These are phyloP conservation scores for Vitis hybrid DNA, from an alignment of 177 flowering plant species.

Conservation along the genomic window DNA sequence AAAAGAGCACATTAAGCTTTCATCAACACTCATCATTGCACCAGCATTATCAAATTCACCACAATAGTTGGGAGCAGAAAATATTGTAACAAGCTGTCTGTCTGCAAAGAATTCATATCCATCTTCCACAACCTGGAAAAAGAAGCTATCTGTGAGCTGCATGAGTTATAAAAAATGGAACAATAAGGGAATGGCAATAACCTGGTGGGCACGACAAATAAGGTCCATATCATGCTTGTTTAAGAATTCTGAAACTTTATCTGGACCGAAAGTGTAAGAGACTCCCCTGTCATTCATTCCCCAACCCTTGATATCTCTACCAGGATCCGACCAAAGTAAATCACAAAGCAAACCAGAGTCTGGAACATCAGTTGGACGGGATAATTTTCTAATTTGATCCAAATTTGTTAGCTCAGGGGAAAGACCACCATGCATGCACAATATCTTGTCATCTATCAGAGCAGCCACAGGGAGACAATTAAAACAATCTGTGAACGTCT, in stretches of 20 bases:
- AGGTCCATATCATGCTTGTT: slow-evolving; percentile 66
- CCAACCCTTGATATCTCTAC: slow-evolving; percentile 59
- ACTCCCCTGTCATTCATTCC: slow-evolving; percentile 72
- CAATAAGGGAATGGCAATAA: slow-evolving; percentile 11
- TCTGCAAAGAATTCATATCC: slow-evolving; percentile 69
- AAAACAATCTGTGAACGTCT: slow-evolving; percentile 57
- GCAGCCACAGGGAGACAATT: slow-evolving; percentile 77
- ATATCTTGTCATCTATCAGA: slow-evolving; percentile 62
- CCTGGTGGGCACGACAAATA: slow-evolving; percentile 80
- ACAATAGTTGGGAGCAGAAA: slow-evolving; percentile 70
- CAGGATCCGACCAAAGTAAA: slow-evolving; percentile 73
- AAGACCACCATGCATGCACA: slow-evolving; percentile 80
- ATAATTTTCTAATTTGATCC: slow-evolving; percentile 56
- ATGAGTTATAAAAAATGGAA: neutral
- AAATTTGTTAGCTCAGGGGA: slow-evolving; percentile 60
- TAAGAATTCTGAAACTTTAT: slow-evolving; percentile 59
- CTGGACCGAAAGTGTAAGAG: slow-evolving; percentile 66
- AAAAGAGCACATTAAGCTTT: slow-evolving; percentile 70
- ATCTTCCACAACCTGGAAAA: slow-evolving; percentile 65
- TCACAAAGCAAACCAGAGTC: slow-evolving; percentile 71
- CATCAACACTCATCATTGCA: slow-evolving; percentile 80
- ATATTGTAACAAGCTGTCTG: slow-evolving; percentile 62
- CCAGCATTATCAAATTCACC: slow-evolving; percentile 80
- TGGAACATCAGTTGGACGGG: slow-evolving; percentile 67
- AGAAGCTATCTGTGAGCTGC: slow-evolving; percentile 5